Evolutionary conservation across 345 rosid genomes (phyloP), one percentile per base, ranked within the genome.

Genomic region (Bruguiera gymnorhiza): DNA sequence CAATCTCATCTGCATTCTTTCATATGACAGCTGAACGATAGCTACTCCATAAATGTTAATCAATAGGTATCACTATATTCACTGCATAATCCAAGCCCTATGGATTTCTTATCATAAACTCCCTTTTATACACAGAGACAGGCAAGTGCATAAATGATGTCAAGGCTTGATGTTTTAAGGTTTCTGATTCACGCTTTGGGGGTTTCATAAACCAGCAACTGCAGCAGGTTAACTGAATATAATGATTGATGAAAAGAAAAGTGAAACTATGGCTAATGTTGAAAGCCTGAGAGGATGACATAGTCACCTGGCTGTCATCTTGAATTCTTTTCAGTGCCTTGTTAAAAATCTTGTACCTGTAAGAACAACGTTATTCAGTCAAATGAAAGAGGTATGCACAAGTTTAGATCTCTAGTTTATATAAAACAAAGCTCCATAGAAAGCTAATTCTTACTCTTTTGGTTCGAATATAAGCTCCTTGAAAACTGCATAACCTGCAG

Each of bases 401-500:
- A 57, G 27, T 29, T 53, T 16, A 8, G 37, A 71, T 32, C 18
- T 30, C 39, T 70, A 75, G 78, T 46, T 54, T 63, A 43, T 51
- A 57, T 16, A 60, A 3, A 50, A 34, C 57, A 58, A 20, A 21
- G 50, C 70, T 52, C 52, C 57, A 67, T 39, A 61, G 7, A 36
- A 43, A 62, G 32, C 31, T 15, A 73, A 69, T 61, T 70, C 88
- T 80, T 83, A 95, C 99, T 95, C 97, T 83, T 87, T 92, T 73
- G 99, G 97, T 79, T 95, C 86, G 80, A 95, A 88, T 79, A 94
- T 84, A 76, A 95, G 88, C 76, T 95, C 97, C 75, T 85, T 90
- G 77, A 92, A 90, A 70, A 87, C 97, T 70, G 83, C 96, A 79
- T 89, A 95, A 66, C 83, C 97, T 71, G 97, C 93, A 72, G 93